Evolutionary conservation across 2,329 filamentous ascomycete species (phyloP), one percentile per base, ranked within the genome.

Genomic region (Fusarium coicis): DNA sequence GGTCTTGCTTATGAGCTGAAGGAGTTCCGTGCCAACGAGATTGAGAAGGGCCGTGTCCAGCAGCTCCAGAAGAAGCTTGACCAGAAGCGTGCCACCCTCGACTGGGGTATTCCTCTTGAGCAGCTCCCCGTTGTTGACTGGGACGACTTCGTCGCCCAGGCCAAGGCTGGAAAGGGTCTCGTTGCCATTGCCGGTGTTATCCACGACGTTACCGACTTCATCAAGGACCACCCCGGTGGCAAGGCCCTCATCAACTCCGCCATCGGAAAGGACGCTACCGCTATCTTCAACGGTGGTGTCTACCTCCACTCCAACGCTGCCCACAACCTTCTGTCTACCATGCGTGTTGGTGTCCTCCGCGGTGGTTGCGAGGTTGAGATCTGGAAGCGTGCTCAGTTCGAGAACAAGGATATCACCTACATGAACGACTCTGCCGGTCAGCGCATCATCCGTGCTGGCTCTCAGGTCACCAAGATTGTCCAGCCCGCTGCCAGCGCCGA

Each of bases 21-120:
- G 90, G 90, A 95, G 84, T 97, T 97, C 90, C 93, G 93, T 77
- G 85, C 90, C 84, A 97, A 97, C 83, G 94, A 97, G 83, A 97
- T 97, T 74, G 94, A 97, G 84, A 96, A 96, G 89, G 94, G 94
- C 74, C 93, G 93, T 80, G 88, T 96, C 37, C 94, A 97, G 86
- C 94, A 96, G 85, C 85, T 92, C 73, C 94, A 96, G 88, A 96
- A 96, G 93, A 96, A 96, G 89, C 90, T 97, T 68, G 94, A 96
- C 83, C 93, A 95, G 85, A 93, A 93, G 89, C 93, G 94, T 79
- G 83, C 92, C 75, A 90, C 86, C 71, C 92, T 97, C 68, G 93
- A 97, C 86, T 97, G 94, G 94, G 94, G 94, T 82, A 89, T 92
- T 74, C 93, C 94, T 68, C 89, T 97, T 34, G 93, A 96, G 83